Percentiles rank a stretch among this genome's conserved stretches.
Evolutionary conservation across 2,329 filamentous ascomycete genomes (phyloP).

Genomic region (Rutstroemia sp.): DNA sequence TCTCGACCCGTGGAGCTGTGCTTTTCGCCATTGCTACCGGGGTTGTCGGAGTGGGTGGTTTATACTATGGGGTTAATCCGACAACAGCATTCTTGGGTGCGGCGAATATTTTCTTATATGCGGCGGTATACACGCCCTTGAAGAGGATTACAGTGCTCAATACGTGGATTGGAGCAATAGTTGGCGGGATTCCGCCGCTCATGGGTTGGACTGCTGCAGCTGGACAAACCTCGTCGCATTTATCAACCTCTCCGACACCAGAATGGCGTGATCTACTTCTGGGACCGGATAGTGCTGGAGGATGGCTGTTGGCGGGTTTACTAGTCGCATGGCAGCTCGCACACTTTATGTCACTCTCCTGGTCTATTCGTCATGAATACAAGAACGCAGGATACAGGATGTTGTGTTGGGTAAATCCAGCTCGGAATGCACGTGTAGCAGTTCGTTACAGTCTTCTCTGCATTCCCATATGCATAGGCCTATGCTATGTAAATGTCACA

Average conservation of each 20-base stretch:
- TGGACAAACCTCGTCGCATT: conserved; percentile 76
- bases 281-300: conserved; percentile 61
- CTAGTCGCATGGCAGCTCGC: conserved; percentile 97
- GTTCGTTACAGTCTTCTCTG: conserved; percentile 80
- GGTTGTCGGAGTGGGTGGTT: conserved; percentile 56
- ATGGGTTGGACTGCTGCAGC: conserved; percentile 98
- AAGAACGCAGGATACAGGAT: conserved; percentile 59
- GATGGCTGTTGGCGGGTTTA: conserved; percentile 79
- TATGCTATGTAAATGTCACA: conserved; percentile 75
- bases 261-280: conserved; percentile 74
- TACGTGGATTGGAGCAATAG: conserved; percentile 89
- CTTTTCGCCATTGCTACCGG: conserved; percentile 74
- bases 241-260: conserved; percentile 48
- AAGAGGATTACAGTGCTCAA: conserved; percentile 83
- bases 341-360: conserved; percentile 92
- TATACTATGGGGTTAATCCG: conserved; percentile 89
- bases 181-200: conserved; percentile 87
- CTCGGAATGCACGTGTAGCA: conserved; percentile 77
- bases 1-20: conserved; percentile 63
- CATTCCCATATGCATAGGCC: conserved; percentile 74
- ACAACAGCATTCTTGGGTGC: conserved; percentile 82
- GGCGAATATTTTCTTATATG: conserved; percentile 82
- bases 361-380: conserved; percentile 86
- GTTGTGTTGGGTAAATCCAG: conserved; percentile 83
- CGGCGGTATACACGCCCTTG: conserved; percentile 84